These are phyloP conservation scores for Euphrasia arctica DNA, from an alignment of 305 asterid species.

Conservation along the genomic window DNA sequence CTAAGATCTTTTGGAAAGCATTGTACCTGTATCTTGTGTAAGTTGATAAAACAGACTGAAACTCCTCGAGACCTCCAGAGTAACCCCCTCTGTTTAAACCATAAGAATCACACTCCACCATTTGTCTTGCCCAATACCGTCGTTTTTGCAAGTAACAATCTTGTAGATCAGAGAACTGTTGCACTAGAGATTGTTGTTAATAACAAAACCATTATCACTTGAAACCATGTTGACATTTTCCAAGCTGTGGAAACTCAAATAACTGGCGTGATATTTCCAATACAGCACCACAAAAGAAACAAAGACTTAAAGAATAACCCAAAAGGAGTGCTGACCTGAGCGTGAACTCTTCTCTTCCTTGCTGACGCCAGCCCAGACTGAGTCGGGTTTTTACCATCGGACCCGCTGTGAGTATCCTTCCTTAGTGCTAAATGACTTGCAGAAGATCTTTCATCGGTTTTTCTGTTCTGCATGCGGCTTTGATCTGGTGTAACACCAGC, in stretches of 20 bases:
- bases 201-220: constrained; percentile 10
- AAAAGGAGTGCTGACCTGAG: constrained; percentile 56
- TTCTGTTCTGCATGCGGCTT: constrained; percentile 39
- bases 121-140: constrained; percentile 50
- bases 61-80: constrained; percentile 79
- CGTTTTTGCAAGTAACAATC: constrained; percentile 89
- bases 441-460: constrained; percentile 54
- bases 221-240: constrained; percentile 15
- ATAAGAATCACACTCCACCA: constrained; percentile 34
- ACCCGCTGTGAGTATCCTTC: constrained; percentile 49
- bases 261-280: constrained; percentile 1
- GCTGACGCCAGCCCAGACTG: constrained; percentile 59
- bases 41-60: constrained; percentile 76
- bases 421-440: constrained; percentile 39
- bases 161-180: constrained; percentile 81
- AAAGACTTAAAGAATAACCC: background rate
- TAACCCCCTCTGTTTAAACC: constrained; percentile 55
- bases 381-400: constrained; percentile 50
- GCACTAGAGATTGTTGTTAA: constrained; percentile 16
- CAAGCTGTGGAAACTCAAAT: background rate
- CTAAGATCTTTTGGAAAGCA: constrained; percentile 13
- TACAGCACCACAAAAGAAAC: constrained; percentile 3
- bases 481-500: constrained; percentile 44
- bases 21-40: constrained; percentile 81
- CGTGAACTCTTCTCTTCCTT: constrained; percentile 71